Evolutionary conservation across 495 filamentous ascomycete species (phyloP).

Genomic region (Trichocladium antarcticum): DNA sequence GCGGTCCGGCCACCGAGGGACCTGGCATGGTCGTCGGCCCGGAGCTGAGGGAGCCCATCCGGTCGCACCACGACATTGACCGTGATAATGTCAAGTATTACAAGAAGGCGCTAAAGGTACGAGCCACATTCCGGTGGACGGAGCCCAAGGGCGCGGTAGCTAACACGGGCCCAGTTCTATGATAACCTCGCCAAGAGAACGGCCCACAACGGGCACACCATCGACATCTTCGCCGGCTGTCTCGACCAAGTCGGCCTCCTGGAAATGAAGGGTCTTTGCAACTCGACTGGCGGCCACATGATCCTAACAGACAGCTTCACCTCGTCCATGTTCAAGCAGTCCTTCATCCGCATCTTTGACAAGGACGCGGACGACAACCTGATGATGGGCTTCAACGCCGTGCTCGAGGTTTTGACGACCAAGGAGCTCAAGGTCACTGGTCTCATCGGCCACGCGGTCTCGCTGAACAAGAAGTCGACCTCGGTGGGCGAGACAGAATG

Average conservation of each 20-base stretch:
- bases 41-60: conserved; percentile 93
- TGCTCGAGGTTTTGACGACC: conserved; percentile 89
- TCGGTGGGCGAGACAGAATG: conserved; percentile 97
- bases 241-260: conserved; percentile 95
- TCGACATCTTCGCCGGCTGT: conserved; percentile 97
- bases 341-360: conserved; percentile 93
- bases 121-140: conserved; percentile 2
- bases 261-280: conserved; percentile 97
- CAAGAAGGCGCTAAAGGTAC: conserved; percentile 95
- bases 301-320: conserved; percentile 98
- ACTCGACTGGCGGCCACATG: conserved; percentile 96
- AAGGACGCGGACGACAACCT: conserved; percentile 91
- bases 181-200: conserved; percentile 92
- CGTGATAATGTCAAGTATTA: conserved; percentile 99
- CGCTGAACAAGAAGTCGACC: conserved; percentile 93
- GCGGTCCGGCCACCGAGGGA: conserved; percentile 90
- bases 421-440: conserved; percentile 99
- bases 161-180: conserved; percentile 66
- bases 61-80: conserved; percentile 98
- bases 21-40: conserved; percentile 94
- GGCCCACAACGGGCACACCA: conserved; percentile 91
- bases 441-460: conserved; percentile 92
- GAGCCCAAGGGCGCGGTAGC: neutral
- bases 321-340: conserved; percentile 99
- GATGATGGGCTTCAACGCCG: conserved; percentile 97